Evolutionary conservation across 2,329 filamentous ascomycete genomes (phyloP), one percentile per base, ranked within the genome.

Genomic region (Juglanconis juglandina): DNA sequence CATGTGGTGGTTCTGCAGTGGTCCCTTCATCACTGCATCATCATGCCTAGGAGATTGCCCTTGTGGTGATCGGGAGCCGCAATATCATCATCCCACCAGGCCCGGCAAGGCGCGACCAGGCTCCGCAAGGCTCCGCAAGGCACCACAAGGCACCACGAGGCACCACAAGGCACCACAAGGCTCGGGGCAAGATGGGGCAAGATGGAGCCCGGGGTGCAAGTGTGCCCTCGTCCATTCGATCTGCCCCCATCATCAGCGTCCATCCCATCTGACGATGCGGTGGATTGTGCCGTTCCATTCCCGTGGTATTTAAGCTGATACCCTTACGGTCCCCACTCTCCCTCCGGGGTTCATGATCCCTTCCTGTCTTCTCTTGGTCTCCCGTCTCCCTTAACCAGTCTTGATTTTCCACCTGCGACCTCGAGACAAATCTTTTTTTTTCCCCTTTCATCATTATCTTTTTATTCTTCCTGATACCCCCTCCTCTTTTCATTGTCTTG

Each of bases 281-380:
- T 33, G 9, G 49, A 24, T 47, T 48, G 24, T 42, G 8, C 44
- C 55, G 51, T 50, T 42, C 47, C 53, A 42, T 53, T 62, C 32
- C 59, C 42, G 57, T 60, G 24, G 32, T 53, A 58, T 54, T 64
- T 41, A 53, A 52, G 46, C 51, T 47, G 48, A 54, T 46, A 32
- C 30, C 32, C 42, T 53, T 54, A 7, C 11, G 51, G 53, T 49
- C 34, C 30, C 60, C 52, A 53, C 53, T 47, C 10, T 37, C 34
- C 33, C 49, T 60, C 44, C 35, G 57, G 58, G 58, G 49, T 56
- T 39, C 48, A 63, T 46, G 46, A 42, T 34, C 39, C 52, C 49
- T 34, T 39, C 34, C 35, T 34, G 34, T 7, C 34, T 34, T 14
- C 24, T 3, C 11, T 11, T 33, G 35, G 30, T 33, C 37, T 13